Evolutionary conservation across 352 stramenopile genomes (phyloP).

Genomic region (Phytophthora boehmeriae): DNA sequence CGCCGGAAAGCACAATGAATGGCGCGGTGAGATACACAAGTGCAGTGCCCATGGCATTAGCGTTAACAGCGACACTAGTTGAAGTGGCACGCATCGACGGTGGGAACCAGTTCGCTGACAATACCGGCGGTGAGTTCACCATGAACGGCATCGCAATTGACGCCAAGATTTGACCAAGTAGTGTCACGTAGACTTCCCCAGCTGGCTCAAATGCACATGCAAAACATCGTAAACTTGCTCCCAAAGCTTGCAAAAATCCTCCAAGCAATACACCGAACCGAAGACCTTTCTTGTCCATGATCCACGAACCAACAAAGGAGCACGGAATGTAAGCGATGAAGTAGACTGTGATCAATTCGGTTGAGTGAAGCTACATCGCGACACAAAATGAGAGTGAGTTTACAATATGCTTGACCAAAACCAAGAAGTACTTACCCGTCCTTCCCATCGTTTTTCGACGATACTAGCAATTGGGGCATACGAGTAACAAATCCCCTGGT

Average conservation of each 20-base stretch:
- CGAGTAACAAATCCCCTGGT: conserved; percentile 81
- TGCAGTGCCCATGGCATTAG: conserved; percentile 73
- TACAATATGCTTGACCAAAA: neutral
- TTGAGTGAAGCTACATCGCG: conserved; percentile 60
- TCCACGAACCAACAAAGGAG: conserved; percentile 78
- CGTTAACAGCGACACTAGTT: conserved; percentile 77
- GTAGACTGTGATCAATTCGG: conserved; percentile 79
- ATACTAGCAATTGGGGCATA: conserved; percentile 78
- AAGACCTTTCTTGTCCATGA: conserved; percentile 82
- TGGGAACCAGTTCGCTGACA: conserved; percentile 80
- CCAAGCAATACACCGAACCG: conserved; percentile 68
- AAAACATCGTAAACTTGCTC: conserved; percentile 53
- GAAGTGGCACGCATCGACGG: conserved; percentile 65
- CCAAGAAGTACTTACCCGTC: conserved; percentile 36
- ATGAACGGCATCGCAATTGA: conserved; percentile 85
- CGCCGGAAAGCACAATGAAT: conserved; percentile 47
- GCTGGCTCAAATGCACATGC: conserved; percentile 30
- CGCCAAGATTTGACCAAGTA: conserved; percentile 67
- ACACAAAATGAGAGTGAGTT: neutral
- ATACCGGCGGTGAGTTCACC: conserved; percentile 79
- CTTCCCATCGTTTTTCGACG: conserved; percentile 59
- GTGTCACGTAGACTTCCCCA: conserved; percentile 45
- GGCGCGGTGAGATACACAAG: conserved; percentile 60
- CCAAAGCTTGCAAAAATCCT: conserved; percentile 55
- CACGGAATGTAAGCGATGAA: conserved; percentile 83